Evolutionary conservation across 805 yeast species (phyloP), one percentile per base, ranked within the genome.

Genomic region (Pichia eremophila): DNA sequence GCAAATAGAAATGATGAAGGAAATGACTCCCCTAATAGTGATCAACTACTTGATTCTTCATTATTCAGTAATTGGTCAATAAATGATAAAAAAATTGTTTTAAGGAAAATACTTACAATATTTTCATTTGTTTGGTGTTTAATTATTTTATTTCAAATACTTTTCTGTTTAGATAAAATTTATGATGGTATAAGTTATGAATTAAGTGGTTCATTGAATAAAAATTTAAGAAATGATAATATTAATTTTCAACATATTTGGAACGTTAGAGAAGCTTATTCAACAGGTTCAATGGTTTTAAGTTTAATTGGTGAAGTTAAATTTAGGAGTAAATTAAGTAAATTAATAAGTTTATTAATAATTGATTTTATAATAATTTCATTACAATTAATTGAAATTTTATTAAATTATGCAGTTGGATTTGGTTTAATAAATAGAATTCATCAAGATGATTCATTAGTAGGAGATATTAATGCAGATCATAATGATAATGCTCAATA

Each of bases 271-370:
- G 37, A 52, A 5, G 59, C 61, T 1, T 61, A 61, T 36, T 58
- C 59, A 2, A 61, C 68, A 51, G 77, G 78, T 1, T 56, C 65
- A n/a, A 48, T 69, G 18, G 55, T 69, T 4, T 44, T 75, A 27
- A 75, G 73, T 50, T 53, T 75, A 18, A 69, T 76, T 22, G 83
- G 83, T 0, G 81, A 77, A 43, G 28, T 48, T 11, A 47, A 51
- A 40, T 62, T 58, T 45, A 25, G 40, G 2, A 48, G 51, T 53
- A 31, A 56, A 61, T 34, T 72, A 66, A 10, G 35, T 25, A 48
- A 59, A 58, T 45, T 58, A 50, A 36, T 44, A 29, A 54, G 50
- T 45, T 25, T 67, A 47, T 35, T 71, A 8, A 41, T 57, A 17
- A 45, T 65, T 46, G 73, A 73, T 54, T 11, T 52, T 2, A n/a